A percentile compares a stretch with the other conserved stretches of the same genome.
Evolutionary conservation across 768 basidiomycete species (phyloP).

Genomic region (Boletus subcaerulescens): DNA sequence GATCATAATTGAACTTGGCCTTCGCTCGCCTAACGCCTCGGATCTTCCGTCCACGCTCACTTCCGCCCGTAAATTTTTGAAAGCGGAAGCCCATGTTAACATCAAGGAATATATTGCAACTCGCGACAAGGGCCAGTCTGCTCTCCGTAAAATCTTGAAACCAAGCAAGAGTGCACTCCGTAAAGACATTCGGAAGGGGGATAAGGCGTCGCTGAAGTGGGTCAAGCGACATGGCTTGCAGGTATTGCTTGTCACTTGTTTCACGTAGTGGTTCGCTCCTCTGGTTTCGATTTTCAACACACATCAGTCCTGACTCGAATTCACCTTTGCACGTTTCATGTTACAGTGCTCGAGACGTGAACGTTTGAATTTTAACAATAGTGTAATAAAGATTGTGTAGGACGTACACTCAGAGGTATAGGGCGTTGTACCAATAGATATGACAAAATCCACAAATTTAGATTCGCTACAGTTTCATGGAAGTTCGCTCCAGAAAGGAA

Average conservation of each 20-base stretch:
- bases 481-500: conserved; percentile 4
- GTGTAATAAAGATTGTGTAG: conserved; percentile 1
- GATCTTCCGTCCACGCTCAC: conserved; percentile 56
- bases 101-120: conserved; percentile 70
- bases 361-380: background rate
- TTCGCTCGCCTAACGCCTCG: conserved; percentile 38
- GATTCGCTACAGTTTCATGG: background rate
- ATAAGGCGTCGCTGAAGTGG: conserved; percentile 45
- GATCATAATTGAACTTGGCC: conserved; percentile 76
- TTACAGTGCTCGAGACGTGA: background rate
- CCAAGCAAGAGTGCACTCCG: conserved; percentile 60
- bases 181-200: conserved; percentile 54
- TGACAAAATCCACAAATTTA: background rate
- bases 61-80: conserved; percentile 68
- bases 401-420: conserved; percentile 18
- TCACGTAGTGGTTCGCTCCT: conserved; percentile 25
- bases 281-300: background rate
- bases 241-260: conserved; percentile 58
- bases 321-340: background rate
- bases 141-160: conserved; percentile 59
- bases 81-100: conserved; percentile 65
- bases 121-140: conserved; percentile 60
- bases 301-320: background rate
- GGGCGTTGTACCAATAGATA: conserved; percentile 14
- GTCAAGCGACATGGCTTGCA: conserved; percentile 64